Conservation (phyloP, 805 yeast genomes). For the Maudiozyma barnettii region DNA sequence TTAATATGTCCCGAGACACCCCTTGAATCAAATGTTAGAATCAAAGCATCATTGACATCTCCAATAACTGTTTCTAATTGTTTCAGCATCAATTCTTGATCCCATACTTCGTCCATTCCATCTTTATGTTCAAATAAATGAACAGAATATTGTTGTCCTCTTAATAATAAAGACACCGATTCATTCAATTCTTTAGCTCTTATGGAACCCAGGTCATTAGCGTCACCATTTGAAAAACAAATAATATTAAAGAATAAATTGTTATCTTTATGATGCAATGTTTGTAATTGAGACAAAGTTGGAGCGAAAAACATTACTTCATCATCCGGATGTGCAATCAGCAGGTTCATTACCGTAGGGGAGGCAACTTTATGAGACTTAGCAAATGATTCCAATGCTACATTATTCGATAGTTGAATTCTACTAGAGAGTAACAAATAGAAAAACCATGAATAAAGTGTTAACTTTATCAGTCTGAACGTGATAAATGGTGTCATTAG, state of each 20-base stretch:
- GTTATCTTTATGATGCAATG: not conserved
- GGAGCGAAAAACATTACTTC: conserved; percentile 97
- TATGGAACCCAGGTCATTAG: conserved; percentile 57
- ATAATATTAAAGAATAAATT: conserved; percentile 38
- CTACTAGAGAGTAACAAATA: conserved; percentile 3
- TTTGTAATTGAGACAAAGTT: conserved; percentile 19
- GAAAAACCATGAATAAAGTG: conserved; percentile 4
- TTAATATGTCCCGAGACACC: conserved; percentile 90
- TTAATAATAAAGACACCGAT: conserved; percentile 17
- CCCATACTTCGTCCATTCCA: conserved; percentile 64
- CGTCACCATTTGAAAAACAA: conserved; percentile 73
- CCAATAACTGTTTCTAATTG: conserved; percentile 6
- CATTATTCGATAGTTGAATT: not conserved
- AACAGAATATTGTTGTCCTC: conserved; percentile 6
- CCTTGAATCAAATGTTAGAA: conserved; percentile 63
- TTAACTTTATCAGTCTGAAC: conserved; percentile 6
- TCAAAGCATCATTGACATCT: conserved; percentile 21
- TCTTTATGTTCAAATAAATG: conserved; percentile 44
- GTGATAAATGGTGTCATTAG: conserved; percentile 1
- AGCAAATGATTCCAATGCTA: not conserved
- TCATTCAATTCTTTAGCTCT: conserved; percentile 49
- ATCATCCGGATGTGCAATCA: conserved; percentile 96
- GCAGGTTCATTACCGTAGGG: conserved; percentile 22
- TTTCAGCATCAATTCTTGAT: conserved; percentile 21
- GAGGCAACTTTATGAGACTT: not conserved